Percentiles rank a stretch among this genome's conserved stretches.
Evolutionary conservation across 2,329 filamentous ascomycete species (phyloP).

Genomic region (Apiospora rasikravindrae): DNA sequence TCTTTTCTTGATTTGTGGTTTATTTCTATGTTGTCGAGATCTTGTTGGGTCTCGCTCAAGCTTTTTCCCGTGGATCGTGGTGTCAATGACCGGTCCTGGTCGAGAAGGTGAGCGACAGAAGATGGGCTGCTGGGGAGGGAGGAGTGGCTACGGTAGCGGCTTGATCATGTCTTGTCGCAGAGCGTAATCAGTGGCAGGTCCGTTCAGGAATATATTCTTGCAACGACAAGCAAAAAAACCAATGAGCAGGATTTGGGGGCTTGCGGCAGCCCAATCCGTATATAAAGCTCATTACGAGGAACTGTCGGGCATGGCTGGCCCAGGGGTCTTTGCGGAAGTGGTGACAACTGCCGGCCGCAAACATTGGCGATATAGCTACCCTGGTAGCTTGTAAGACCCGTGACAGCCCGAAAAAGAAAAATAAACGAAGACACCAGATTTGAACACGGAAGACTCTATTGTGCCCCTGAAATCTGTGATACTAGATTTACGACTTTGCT

Average conservation of each 20-base stretch:
- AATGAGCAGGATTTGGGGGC: background rate
- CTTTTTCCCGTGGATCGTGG: conserved; percentile 11
- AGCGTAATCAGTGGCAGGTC: conserved; percentile 1
- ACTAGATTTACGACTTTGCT: background rate
- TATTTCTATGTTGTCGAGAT: conserved; percentile 3
- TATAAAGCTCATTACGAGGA: conserved; percentile 6
- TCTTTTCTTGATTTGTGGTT: conserved; percentile 16
- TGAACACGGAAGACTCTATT: background rate
- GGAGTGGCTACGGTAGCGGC: background rate
- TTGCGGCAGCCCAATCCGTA: conserved; percentile 2
- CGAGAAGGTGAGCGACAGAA: background rate
- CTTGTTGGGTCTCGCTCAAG: background rate
- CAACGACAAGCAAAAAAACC: background rate
- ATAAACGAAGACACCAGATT: conserved; percentile 11
- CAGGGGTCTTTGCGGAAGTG: background rate
- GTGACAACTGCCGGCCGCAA: background rate
- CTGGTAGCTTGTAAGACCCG: background rate
- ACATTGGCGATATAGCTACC: background rate
- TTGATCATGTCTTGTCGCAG: background rate
- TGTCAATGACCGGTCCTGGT: conserved; percentile 1
- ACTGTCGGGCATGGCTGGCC: background rate
- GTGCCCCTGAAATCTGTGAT: background rate
- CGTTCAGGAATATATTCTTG: background rate
- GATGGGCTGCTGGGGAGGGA: background rate
- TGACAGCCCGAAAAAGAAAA: conserved; percentile 3